These are phyloP conservation scores for Trichoderma cornu-damae DNA, from an alignment of 2,329 filamentous ascomycete genomes.

Conservation along the genomic window DNA sequence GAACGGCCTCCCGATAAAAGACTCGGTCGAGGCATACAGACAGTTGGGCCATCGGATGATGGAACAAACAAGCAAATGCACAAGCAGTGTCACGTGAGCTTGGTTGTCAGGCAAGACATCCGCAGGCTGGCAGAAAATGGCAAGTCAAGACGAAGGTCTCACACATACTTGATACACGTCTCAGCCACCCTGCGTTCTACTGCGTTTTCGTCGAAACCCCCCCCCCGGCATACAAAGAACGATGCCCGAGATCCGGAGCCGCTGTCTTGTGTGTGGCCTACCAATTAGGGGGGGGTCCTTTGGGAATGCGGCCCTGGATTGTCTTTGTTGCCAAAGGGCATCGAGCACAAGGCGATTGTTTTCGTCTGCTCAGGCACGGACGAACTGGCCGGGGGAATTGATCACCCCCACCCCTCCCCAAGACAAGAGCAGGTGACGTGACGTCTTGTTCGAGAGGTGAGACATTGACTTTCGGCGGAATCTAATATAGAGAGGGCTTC, in stretches of 20 bases:
- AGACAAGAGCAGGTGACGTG: neutral
- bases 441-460: neutral
- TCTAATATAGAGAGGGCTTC: neutral
- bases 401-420: no score
- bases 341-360: no score
- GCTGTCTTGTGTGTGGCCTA: neutral
- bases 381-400: neutral
- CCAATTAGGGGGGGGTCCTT: neutral
- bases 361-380: neutral
- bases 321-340: neutral
- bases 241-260: neutral
- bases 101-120: neutral
- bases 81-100: neutral
- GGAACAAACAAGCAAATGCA: neutral
- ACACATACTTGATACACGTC: neutral
- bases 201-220: neutral
- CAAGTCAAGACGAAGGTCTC: slow-evolving; percentile 6
- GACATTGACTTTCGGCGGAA: neutral
- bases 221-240: neutral
- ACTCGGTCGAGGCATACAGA: neutral
- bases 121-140: slow-evolving; percentile 7
- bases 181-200: slow-evolving; percentile 3
- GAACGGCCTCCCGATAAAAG: neutral
- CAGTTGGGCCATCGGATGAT: no score
- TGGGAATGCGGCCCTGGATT: neutral